Evolutionary conservation across 768 basidiomycete species (phyloP).

Genomic region (Mycena vitilis): DNA sequence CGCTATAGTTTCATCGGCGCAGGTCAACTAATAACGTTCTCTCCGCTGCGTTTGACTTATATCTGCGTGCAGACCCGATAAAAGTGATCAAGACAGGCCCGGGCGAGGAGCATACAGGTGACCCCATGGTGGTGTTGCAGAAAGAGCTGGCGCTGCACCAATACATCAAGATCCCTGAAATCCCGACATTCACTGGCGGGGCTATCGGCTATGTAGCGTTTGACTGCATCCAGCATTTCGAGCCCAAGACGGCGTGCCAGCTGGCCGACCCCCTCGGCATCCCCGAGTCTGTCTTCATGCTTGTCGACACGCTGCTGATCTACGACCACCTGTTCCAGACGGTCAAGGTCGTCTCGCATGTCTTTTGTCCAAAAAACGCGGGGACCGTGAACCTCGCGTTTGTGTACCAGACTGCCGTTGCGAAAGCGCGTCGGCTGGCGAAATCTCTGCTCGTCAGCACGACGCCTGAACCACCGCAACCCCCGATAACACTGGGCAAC

Average conservation of each 20-base stretch:
- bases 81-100: constrained; percentile 93
- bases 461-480: constrained; percentile 76
- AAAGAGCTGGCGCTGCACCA: constrained; percentile 87
- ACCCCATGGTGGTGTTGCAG: constrained; percentile 88
- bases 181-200: constrained; percentile 96
- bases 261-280: constrained; percentile 86
- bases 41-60: constrained; percentile 8
- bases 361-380: constrained; percentile 83
- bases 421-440: constrained; percentile 85
- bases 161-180: constrained; percentile 91
- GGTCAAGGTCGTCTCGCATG: constrained; percentile 95
- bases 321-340: constrained; percentile 98
- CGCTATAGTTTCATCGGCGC: constrained; percentile 97
- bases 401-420: constrained; percentile 89
- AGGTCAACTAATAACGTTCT: constrained; percentile 58
- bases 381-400: constrained; percentile 78
- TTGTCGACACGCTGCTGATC: constrained; percentile 93
- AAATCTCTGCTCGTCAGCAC: constrained; percentile 65
- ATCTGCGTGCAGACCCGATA: constrained; percentile 76
- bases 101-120: constrained; percentile 83
- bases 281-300: constrained; percentile 97
- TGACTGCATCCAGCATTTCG: constrained; percentile 96
- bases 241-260: constrained; percentile 87
- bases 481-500: constrained; percentile 71
- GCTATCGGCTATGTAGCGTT: constrained; percentile 98